phyloP scores from a whole-genome alignment of 2,329 filamentous ascomycete species.

The Nectriaceae sp. region DNA sequence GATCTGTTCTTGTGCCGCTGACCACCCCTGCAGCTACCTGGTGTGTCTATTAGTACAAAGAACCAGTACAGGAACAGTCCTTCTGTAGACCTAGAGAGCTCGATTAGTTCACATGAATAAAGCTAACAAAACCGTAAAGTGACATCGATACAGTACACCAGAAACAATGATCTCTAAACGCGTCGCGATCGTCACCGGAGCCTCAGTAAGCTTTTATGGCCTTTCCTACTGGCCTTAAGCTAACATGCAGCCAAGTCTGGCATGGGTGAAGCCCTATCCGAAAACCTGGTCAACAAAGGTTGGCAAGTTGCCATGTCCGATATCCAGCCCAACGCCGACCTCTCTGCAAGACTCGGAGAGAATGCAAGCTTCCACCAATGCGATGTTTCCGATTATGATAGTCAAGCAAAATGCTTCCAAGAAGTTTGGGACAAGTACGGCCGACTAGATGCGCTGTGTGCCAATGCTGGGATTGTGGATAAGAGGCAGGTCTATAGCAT shows the following conservation, averaged over 20 bases:
- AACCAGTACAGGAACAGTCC: too few relatives aligned
- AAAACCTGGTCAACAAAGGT: conserved; percentile 24
- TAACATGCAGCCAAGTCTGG: conserved; percentile 47
- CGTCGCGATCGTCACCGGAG: conserved; percentile 20
- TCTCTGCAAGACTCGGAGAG: conserved; percentile 36
- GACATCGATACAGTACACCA: too few relatives aligned
- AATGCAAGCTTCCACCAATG: conserved; percentile 44
- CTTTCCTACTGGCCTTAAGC: neutral
- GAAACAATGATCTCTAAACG: conserved; percentile 9
- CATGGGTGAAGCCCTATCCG: conserved; percentile 45
- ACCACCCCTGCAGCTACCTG: too few relatives aligned
- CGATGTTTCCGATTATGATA: conserved; percentile 49
- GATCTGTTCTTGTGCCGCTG: too few relatives aligned
- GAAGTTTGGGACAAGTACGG: conserved; percentile 44
- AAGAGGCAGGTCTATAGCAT: conserved; percentile 15
- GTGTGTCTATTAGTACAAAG: too few relatives aligned
- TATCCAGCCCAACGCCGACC: conserved; percentile 32
- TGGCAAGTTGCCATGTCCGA: conserved; percentile 41
- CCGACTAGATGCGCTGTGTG: conserved; percentile 49
- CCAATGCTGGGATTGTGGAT: conserved; percentile 54
- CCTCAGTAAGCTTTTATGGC: conserved; percentile 9
- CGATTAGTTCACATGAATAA: too few relatives aligned
- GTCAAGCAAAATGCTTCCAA: conserved; percentile 44
- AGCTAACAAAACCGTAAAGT: too few relatives aligned
- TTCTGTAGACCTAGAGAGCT: too few relatives aligned